A percentile compares a stretch with the other conserved stretches of the same genome.
Conservation (phyloP, 306 rosid genomes). For the Cotoneaster glaucophyllus region DNA sequence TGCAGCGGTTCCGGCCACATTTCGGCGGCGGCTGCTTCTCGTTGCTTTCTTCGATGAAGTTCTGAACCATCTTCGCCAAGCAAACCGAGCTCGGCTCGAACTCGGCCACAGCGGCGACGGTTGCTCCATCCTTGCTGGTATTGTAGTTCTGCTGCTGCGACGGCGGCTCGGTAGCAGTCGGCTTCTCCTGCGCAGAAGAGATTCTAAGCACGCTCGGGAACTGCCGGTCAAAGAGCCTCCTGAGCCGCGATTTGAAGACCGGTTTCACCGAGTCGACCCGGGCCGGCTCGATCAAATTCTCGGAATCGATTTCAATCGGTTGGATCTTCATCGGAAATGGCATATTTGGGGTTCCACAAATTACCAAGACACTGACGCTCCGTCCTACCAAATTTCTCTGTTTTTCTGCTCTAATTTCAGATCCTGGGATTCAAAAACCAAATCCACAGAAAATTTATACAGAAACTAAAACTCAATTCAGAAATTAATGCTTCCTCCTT, state of each 20-base stretch:
- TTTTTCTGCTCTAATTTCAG: slow-evolving; percentile 24
- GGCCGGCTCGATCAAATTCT: slow-evolving; percentile 33
- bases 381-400: slow-evolving; percentile 11
- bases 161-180: slow-evolving; percentile 26
- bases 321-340: slow-evolving; percentile 95
- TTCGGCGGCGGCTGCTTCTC: slow-evolving; percentile 58
- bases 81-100: slow-evolving; percentile 81
- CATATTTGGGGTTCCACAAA: slow-evolving; percentile 18
- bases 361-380: not conserved
- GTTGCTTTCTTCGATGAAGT: slow-evolving; percentile 70
- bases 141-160: slow-evolving; percentile 10
- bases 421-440: slow-evolving; percentile 15
- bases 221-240: slow-evolving; percentile 86
- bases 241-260: slow-evolving; percentile 70
- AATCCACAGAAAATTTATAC: not conserved
- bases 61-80: slow-evolving; percentile 89
- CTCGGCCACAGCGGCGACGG: slow-evolving; percentile 34
- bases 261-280: slow-evolving; percentile 64
- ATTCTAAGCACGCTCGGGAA: slow-evolving; percentile 52
- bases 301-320: slow-evolving; percentile 65
- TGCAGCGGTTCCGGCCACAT: slow-evolving; percentile 77
- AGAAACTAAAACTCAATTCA: not conserved
- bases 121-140: slow-evolving; percentile 32
- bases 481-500: not conserved
- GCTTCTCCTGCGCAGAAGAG: slow-evolving; percentile 45